phyloP scores from a whole-genome alignment of 2,329 filamentous ascomycete genomes.

The Aureobasidium sp. region DNA sequence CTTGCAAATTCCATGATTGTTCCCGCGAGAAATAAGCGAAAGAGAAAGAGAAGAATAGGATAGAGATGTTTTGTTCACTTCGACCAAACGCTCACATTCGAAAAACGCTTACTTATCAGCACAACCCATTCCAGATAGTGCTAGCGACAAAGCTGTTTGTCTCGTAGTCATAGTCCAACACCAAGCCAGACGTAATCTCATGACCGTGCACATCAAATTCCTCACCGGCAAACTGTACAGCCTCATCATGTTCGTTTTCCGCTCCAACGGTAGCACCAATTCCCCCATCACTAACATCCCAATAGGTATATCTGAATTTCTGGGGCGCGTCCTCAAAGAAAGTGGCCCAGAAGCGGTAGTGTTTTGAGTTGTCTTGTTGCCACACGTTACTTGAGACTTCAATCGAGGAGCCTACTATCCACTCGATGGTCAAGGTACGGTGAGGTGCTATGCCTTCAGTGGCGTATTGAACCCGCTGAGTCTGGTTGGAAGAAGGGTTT shows the following conservation, averaged over 20 bases:
- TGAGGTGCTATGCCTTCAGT: background rate
- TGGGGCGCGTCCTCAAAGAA: background rate
- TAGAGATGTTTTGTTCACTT: too few relatives aligned
- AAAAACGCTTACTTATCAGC: too few relatives aligned
- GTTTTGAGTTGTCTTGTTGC: background rate
- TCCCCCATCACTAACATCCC: background rate
- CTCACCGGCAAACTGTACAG: background rate
- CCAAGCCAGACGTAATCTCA: background rate
- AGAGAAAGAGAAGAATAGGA: too few relatives aligned
- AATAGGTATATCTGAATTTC: background rate
- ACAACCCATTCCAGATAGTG: background rate
- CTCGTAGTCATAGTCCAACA: background rate
- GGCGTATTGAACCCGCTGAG: background rate
- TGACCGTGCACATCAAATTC: background rate
- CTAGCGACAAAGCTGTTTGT: background rate
- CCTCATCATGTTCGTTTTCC: too few relatives aligned
- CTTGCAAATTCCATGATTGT: too few relatives aligned
- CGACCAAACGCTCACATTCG: too few relatives aligned
- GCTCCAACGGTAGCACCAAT: background rate
- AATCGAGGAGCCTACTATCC: background rate
- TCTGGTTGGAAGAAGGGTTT: background rate
- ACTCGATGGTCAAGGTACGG: background rate
- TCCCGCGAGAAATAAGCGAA: too few relatives aligned
- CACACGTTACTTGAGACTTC: too few relatives aligned
- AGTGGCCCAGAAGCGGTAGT: background rate